A percentile compares a stretch with the other conserved stretches of the same genome.
Evolutionary conservation across 495 filamentous ascomycete species (phyloP).

Genomic region (Podospora sp.): DNA sequence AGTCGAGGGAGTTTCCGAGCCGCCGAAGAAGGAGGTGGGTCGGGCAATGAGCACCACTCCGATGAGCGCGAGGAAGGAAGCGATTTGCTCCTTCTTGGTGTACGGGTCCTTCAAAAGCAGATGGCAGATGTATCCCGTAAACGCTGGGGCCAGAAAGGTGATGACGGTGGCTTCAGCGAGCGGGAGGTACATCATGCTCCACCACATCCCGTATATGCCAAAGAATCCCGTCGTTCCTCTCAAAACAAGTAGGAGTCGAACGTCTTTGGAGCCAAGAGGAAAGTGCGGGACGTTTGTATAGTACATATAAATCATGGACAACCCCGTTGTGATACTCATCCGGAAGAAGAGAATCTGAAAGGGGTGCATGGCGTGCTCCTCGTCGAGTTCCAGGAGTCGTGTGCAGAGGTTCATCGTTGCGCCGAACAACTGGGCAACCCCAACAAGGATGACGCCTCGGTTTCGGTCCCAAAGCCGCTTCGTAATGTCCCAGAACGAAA

Average conservation of each 20-base stretch:
- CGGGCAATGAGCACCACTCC: constrained; percentile 87
- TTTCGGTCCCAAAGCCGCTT: constrained; percentile 42
- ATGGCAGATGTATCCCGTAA: constrained; percentile 83
- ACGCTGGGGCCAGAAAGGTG: constrained; percentile 82
- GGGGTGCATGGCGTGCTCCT: constrained; percentile 70
- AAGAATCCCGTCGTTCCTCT: constrained; percentile 81
- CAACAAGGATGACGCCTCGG: constrained; percentile 72
- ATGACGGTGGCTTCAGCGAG: constrained; percentile 91
- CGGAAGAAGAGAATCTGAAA: constrained; percentile 88
- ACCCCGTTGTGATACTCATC: constrained; percentile 74
- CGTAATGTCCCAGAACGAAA: not conserved
- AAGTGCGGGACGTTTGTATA: constrained; percentile 64
- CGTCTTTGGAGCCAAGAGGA: constrained; percentile 67
- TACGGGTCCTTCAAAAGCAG: constrained; percentile 76
- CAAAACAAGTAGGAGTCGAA: constrained; percentile 66
- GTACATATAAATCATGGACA: constrained; percentile 76
- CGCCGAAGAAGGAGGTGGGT: constrained; percentile 62
- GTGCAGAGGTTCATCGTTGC: constrained; percentile 87
- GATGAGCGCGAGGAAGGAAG: constrained; percentile 70
- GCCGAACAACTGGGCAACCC: constrained; percentile 80
- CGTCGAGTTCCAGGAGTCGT: constrained; percentile 74
- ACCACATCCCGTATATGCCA: constrained; percentile 67
- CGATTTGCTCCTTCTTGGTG: constrained; percentile 74
- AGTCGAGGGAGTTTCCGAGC: constrained; percentile 15
- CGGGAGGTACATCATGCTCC: constrained; percentile 81